phyloP scores from a whole-genome alignment of 2,329 filamentous ascomycete species.

The Nemania diffusa region DNA sequence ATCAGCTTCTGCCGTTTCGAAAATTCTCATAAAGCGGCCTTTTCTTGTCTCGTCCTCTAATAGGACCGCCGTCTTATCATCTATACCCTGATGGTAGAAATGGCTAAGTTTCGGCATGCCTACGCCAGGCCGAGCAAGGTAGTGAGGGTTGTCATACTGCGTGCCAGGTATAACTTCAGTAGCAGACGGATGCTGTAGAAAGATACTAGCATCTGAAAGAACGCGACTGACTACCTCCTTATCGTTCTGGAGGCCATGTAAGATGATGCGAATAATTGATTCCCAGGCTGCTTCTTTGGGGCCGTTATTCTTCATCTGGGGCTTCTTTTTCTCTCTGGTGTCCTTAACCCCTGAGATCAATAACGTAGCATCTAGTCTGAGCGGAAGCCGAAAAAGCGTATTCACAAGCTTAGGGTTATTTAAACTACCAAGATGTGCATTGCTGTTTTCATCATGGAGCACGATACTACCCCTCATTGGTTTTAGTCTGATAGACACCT shows the following conservation, averaged over 20 bases:
- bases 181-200: slow-evolving; percentile 16
- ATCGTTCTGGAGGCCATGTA: neutral
- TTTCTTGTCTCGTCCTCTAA: neutral
- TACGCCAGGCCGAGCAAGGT: slow-evolving; percentile 6
- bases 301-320: neutral
- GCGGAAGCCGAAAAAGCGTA: neutral
- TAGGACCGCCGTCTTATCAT: neutral
- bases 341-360: neutral
- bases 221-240: neutral
- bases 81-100: neutral
- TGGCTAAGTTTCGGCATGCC: slow-evolving; percentile 14
- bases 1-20: slow-evolving; percentile 7
- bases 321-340: neutral
- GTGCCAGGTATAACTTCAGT: neutral
- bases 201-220: slow-evolving; percentile 1
- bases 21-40: neutral
- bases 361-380: neutral
- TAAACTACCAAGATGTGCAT: neutral
- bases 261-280: neutral
- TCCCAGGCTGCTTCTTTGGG: neutral
- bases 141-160: slow-evolving; percentile 20
- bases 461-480: neutral
- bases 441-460: neutral
- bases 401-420: neutral
- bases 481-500: neutral